Evolutionary conservation across 306 rosid species (phyloP).

Genomic region (Castanea mollissima): DNA sequence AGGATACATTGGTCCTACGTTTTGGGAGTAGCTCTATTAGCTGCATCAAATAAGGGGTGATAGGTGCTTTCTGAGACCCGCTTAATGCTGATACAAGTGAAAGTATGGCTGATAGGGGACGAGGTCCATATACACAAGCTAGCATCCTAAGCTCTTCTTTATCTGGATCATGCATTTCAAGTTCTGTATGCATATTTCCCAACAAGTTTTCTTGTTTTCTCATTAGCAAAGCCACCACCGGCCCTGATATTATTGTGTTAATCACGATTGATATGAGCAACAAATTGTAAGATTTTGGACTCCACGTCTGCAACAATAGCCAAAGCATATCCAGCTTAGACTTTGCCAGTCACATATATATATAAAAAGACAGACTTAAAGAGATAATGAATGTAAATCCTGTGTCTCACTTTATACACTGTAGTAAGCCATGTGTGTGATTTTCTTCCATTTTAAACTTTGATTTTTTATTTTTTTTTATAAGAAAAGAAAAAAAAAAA

Average conservation of each 20-base stretch:
- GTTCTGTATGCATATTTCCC: conserved; percentile 47
- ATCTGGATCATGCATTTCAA: conserved; percentile 42
- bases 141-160: conserved; percentile 62
- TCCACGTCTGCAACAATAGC: conserved; percentile 44
- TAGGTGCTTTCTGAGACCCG: conserved; percentile 47
- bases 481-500: too few relatives aligned
- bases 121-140: conserved; percentile 79
- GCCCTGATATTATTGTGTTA: conserved; percentile 81
- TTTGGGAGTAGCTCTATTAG: conserved; percentile 71
- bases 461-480: too few relatives aligned
- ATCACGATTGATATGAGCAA: conserved; percentile 55
- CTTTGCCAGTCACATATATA: neutral
- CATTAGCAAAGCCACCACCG: conserved; percentile 61
- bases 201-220: conserved; percentile 58
- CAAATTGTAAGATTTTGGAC: conserved; percentile 57
- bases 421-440: too few relatives aligned
- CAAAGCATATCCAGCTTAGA: neutral
- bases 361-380: too few relatives aligned
- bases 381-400: too few relatives aligned
- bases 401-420: too few relatives aligned
- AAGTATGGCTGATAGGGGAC: conserved; percentile 58
- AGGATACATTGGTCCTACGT: conserved; percentile 54
- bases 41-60: conserved; percentile 55
- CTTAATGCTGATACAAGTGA: conserved; percentile 51
- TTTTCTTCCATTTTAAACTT: too few relatives aligned